A percentile compares a stretch with the other conserved stretches of the same genome.
Evolutionary conservation across 257 asterid species (phyloP).

Genomic region (Mitragyna speciosa): DNA sequence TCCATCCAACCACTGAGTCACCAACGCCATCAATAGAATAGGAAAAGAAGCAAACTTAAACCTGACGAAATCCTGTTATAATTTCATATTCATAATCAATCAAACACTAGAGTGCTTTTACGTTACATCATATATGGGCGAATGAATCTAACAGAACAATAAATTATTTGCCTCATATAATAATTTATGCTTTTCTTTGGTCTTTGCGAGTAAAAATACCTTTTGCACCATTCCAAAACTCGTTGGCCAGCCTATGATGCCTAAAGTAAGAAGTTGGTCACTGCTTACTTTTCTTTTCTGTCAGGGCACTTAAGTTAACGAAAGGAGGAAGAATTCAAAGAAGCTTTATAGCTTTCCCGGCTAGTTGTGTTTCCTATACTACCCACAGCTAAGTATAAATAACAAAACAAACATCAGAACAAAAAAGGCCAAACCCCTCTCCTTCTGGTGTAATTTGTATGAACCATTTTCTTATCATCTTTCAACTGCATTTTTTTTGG

Average conservation of each 20-base stretch:
- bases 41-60: neutral
- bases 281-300: slow-evolving; percentile 35
- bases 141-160: neutral
- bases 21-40: no score
- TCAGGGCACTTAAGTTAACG: slow-evolving; percentile 12
- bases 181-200: no score
- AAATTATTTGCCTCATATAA: neutral
- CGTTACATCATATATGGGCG: neutral
- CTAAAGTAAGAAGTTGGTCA: slow-evolving; percentile 37
- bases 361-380: neutral
- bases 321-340: neutral
- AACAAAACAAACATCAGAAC: slow-evolving; percentile 15
- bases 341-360: neutral
- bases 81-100: neutral
- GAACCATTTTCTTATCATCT: slow-evolving; percentile 6
- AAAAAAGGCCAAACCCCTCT: slow-evolving; percentile 10
- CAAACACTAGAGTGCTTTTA: neutral
- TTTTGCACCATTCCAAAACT: slow-evolving; percentile 17
- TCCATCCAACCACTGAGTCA: neutral
- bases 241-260: slow-evolving; percentile 25
- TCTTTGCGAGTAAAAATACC: neutral
- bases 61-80: slow-evolving; percentile 2
- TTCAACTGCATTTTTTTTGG: neutral
- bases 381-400: neutral
- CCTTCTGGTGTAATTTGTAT: slow-evolving; percentile 18